phyloP scores from a whole-genome alignment of 331 rosid genomes.

The Telfairia occidentalis region DNA sequence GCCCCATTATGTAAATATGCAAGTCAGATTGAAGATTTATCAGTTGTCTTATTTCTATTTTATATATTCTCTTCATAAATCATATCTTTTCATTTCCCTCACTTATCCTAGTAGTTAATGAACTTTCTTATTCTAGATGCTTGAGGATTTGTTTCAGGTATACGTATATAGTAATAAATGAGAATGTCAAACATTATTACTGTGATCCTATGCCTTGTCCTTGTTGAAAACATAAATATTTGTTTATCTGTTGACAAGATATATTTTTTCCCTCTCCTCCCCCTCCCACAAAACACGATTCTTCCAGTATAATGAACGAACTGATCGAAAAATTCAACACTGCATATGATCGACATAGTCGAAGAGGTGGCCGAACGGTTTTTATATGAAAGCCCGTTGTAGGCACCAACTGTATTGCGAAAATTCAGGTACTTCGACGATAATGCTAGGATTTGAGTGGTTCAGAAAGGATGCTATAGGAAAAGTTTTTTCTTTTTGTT shows the following conservation, averaged over 20 bases:
- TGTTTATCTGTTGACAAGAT: not conserved
- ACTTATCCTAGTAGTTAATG: too few relatives aligned
- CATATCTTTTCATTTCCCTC: too few relatives aligned
- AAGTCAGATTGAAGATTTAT: not conserved
- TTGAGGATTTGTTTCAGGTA: not conserved
- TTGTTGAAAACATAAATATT: not conserved
- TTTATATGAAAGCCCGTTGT: conserved; percentile 42
- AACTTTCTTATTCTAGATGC: not conserved
- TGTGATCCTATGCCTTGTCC: not conserved
- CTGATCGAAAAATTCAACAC: conserved; percentile 86
- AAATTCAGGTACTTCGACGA: not conserved
- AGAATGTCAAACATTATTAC: not conserved
- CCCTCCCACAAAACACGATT: not conserved
- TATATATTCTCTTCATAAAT: not conserved
- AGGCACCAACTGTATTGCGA: not conserved
- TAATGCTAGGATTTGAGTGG: conserved; percentile 1
- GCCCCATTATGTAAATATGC: not conserved
- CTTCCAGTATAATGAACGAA: conserved; percentile 65
- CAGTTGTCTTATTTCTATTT: not conserved
- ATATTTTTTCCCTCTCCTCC: not conserved
- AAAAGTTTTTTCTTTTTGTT: not conserved
- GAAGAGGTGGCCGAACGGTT: conserved; percentile 84
- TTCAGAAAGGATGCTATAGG: not conserved
- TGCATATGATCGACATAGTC: conserved; percentile 79
- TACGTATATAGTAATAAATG: not conserved